Base-by-base conservation (phyloP, 768 basidiomycete genomes). In the Mycena rosella region DNA sequence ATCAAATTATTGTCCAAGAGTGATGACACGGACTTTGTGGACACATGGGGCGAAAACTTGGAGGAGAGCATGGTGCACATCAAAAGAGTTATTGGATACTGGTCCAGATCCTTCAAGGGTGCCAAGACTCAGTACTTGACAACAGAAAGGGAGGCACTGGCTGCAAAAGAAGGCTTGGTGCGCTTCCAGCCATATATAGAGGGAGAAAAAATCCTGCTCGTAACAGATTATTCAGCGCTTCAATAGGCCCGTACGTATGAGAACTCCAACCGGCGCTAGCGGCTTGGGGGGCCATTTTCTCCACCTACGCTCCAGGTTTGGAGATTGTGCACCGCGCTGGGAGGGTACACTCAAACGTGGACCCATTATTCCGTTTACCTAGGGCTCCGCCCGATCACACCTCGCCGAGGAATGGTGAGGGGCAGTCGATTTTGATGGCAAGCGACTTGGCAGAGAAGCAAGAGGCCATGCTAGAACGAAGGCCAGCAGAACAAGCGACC, bases 101-200 rank as follows among this genome's bases (percentile, higher is more conserved):
- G 72, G 69, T 71, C 65, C 0, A 34, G 73, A 1, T 52, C 65
- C 0, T 60, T 77, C 48, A 77, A 77, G 53, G 27, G 65, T 9
- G 73, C 77, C 0, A 73, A 77, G 44, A 60, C 44, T 10, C 62
- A 69, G 14, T 79, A 79, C 48, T 76, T 77, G 0, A 53, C 73
- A 0, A 79, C 78, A 0, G 78, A 79, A 63, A 1, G 72, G 22
- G 76, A 79, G 55, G 78, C 77, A 0, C 54, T 79, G 38, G 76
- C 72, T 0, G 60, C 68, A 0, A 77, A 78, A 45, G 77, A 79
- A 62, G 72, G 69, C 0, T 51, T 78, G 5, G 63, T 78, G 15
- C 68, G 72, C 40, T 79, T 79, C 34, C 74, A 76, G 30, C 69
- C 77, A 0, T 77, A 69, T 69, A 73, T 79, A 14, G 76, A 79